Conservation (phyloP, 139 green algal genomes). For the Coccomyxa sp. region DNA sequence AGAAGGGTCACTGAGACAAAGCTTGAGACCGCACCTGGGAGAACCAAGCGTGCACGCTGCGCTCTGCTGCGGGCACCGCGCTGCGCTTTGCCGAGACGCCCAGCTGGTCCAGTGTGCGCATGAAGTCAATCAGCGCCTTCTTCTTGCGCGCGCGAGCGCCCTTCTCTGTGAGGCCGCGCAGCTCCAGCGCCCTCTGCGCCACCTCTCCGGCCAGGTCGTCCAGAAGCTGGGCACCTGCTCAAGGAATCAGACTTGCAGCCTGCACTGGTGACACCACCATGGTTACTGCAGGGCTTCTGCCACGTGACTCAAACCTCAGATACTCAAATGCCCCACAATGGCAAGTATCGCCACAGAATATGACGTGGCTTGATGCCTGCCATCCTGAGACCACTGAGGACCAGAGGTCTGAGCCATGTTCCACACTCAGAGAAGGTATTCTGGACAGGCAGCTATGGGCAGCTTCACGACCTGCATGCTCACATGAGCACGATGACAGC, state of each 20-base stretch:
- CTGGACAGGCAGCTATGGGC: no score
- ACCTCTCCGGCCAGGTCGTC: slow-evolving; percentile 55
- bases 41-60: slow-evolving; percentile 42
- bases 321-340: no score
- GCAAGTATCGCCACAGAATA: no score
- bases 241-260: slow-evolving; percentile 3
- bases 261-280: background rate
- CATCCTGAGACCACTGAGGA: no score
- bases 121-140: slow-evolving; percentile 84
- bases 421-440: no score
- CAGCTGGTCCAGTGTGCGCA: slow-evolving; percentile 55
- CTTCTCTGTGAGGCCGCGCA: slow-evolving; percentile 58
- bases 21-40: slow-evolving; percentile 14
- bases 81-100: slow-evolving; percentile 56
- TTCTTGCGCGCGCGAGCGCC: slow-evolving; percentile 79
- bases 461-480: no score
- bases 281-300: no score
- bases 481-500: no score
- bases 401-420: no score
- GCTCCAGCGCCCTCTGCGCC: slow-evolving; percentile 40
- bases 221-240: background rate
- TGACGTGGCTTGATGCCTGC: no score
- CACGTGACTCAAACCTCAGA: no score
- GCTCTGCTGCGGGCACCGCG: slow-evolving; percentile 56
- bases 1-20: background rate